phyloP scores from a whole-genome alignment of 306 rosid genomes.

The Fagus crenata region DNA sequence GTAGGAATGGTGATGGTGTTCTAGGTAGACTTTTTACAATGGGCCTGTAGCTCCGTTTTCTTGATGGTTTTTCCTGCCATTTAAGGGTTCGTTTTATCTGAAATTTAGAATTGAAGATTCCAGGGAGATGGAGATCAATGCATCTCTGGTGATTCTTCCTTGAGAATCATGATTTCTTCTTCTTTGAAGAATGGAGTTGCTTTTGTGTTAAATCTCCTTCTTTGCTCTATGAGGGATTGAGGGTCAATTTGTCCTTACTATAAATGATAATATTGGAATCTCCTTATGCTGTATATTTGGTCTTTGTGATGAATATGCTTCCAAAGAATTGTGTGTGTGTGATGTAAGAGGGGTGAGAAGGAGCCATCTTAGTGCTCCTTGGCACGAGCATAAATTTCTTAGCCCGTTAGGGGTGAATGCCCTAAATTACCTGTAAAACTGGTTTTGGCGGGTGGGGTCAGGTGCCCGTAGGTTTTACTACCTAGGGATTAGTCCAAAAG shows the following conservation, averaged over 20 bases:
- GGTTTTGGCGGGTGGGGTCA: too few relatives aligned
- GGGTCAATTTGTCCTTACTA: background rate
- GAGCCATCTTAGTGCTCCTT: background rate
- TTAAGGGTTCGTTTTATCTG: background rate
- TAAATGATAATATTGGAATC: background rate
- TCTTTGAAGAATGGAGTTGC: background rate
- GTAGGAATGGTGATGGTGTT: background rate
- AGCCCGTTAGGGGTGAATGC: too few relatives aligned
- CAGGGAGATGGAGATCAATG: background rate
- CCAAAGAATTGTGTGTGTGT: background rate
- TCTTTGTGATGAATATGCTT: background rate
- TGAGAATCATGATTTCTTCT: background rate
- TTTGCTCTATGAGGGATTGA: background rate
- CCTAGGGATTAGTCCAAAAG: too few relatives aligned
- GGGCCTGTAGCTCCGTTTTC: background rate
- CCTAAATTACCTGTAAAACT: too few relatives aligned
- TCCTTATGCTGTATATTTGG: background rate
- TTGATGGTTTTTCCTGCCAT: background rate
- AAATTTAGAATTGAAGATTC: background rate
- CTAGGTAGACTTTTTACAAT: background rate
- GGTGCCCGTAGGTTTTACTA: too few relatives aligned
- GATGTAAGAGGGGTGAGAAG: background rate
- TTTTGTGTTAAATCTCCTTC: background rate
- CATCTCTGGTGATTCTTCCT: background rate
- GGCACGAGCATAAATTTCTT: too few relatives aligned